These are phyloP conservation scores for Leccinum disarticulatum DNA, from an alignment of 768 basidiomycete genomes.

Conservation along the genomic window DNA sequence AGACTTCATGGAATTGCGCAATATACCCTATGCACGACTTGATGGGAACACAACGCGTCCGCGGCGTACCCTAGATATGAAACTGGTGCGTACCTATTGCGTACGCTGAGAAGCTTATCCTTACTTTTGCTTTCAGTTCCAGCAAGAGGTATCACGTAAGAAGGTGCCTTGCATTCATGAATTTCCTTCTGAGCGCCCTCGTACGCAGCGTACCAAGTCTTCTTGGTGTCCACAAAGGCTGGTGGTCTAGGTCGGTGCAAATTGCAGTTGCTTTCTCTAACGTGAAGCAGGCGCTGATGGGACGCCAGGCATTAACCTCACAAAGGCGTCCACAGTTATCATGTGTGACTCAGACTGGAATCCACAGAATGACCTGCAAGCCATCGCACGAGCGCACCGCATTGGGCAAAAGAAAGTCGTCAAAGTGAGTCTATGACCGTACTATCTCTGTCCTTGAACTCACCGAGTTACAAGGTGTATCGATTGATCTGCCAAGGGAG, in stretches of 20 bases:
- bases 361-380: conserved; percentile 80
- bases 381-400: conserved; percentile 82
- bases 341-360: conserved; percentile 77
- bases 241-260: conserved; percentile 58
- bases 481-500: conserved; percentile 66
- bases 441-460: background rate
- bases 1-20: conserved; percentile 62
- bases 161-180: background rate
- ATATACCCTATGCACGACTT: conserved; percentile 58
- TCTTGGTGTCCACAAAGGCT: conserved; percentile 68
- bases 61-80: conserved; percentile 57
- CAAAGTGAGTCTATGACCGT: conserved; percentile 38
- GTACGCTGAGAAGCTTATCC: background rate
- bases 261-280: background rate
- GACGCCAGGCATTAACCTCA: conserved; percentile 70
- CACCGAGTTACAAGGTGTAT: conserved; percentile 48
- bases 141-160: conserved; percentile 57
- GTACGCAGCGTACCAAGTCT: conserved; percentile 57
- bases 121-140: conserved; percentile 42
- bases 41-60: conserved; percentile 56
- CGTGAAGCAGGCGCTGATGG: conserved; percentile 17
- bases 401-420: conserved; percentile 76
- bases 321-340: conserved; percentile 77
- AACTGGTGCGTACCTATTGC: conserved; percentile 39
- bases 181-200: conserved; percentile 5